Base-by-base conservation (phyloP, 139 green algal species). In the Coelastrella sp. region DNA sequence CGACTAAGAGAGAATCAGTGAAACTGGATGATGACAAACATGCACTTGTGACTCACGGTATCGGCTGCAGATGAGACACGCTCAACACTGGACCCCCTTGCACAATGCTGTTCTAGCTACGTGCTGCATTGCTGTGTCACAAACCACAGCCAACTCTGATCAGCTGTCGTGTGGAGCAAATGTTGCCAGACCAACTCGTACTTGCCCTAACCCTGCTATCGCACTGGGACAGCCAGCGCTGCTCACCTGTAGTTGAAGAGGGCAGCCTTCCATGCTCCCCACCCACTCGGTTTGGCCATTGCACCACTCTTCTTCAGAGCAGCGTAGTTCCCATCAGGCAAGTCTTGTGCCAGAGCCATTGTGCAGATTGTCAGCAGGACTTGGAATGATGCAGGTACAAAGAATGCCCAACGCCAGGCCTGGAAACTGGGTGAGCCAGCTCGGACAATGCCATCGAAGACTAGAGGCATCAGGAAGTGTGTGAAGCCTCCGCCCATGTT, bases 381-480 rank as follows among this genome's bases (percentile, higher is more conserved):
- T 22, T 92, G 89, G 89, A 90, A 87, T 20, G 73, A 92, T 47
- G 91, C 97, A n/a, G 97, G 97, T 58, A 99, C 90, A 79, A 99
- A 98, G 93, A 99, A 99, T 4, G 96, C 93, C 83, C 92, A 96
- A 84, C 98, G 94, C 97, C 97, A 99, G n/a, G 97, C 96, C 23
- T 78, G 81, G 83, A 88, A 95, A 61, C 73, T 85, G n/a, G 92
- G 90, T 2, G 88, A 79, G 60, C 80, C 64, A 5, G 76, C 59
- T 19, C 61, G 56, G 13, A 57, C 73, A 54, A 93, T 92, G 89
- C 92, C 95, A 19, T 92, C 23, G 86, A 96, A 98, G 73, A 99
- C 92, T 76, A 97, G 91, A 5, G 98, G 98, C 98, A 99, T 99
- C 23, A 99, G 88, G 88, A 99, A 94, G 54, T 98, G 96, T 3